Evolutionary conservation across 2,329 filamentous ascomycete genomes (phyloP), one percentile per base, ranked within the genome.

Genomic region (Lachnellula hyalina): DNA sequence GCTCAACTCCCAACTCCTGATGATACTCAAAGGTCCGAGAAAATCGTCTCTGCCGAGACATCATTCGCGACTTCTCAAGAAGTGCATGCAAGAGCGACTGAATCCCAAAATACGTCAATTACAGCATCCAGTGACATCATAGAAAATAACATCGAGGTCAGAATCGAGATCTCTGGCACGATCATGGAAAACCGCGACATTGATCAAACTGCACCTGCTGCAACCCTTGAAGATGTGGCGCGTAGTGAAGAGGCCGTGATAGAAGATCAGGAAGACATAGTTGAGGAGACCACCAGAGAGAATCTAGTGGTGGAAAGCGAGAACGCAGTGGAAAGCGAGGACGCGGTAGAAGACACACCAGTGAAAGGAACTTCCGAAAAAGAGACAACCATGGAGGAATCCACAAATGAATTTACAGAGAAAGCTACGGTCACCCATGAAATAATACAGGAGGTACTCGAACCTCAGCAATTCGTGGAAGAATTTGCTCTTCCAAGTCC

Each of bases 1-100:
- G 49, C 11, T 2, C 65, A 67, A 50, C 56, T 66, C 21, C 62
- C 60, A 45, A 66, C 64, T 2, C 65, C 64, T n/a, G 61, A 63
- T 50, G 58, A 60, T 49, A 67, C 65, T 2, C 65, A 66, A 44
- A 14, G 51, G 25, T 55, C 57, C 5, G 38, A 57, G 35, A 53
- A 51, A 36, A 11, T 54, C 2, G 17, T 57, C 15, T 59, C 58
- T 15, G 8, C 57, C 12, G 57, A 61, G 15, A 34, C 42, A 14
- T 62, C 59, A 5, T 59, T 62, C 40, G 47, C 53, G 3, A 53
- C 46, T 11, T 35, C 36, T 49, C 25, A 35, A 34, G 49, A 42
- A 19, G 6, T 23, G n/a, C 38, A 51, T 35, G 46, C 6, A 23
- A 7, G 40, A 38, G 25, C 40, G 15, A 15, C 9, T 23, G 19